These are phyloP conservation scores for Combretum micranthum DNA, from an alignment of 345 rosid genomes.

Conservation along the genomic window DNA sequence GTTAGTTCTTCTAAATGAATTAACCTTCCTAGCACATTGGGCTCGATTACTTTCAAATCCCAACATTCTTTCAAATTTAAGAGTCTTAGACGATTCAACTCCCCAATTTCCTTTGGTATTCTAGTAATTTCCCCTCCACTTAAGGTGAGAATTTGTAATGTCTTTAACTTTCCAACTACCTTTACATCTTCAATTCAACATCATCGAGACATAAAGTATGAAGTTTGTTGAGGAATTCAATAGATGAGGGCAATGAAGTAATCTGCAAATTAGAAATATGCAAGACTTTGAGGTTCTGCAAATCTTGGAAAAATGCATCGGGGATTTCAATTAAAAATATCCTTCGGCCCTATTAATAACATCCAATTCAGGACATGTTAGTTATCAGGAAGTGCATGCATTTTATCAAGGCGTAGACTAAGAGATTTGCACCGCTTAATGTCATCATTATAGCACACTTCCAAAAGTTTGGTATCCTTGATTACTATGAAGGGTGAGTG, in stretches of 20 bases:
- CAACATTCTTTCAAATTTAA: conserved; percentile 11
- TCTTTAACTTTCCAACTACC: conserved; percentile 7
- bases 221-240: conserved; percentile 4
- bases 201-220: conserved; percentile 13
- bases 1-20: conserved; percentile 20
- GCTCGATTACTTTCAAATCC: conserved; percentile 8
- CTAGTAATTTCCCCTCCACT: not conserved
- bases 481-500: not conserved
- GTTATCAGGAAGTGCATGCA: not conserved
- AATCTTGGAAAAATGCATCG: conserved; percentile 2
- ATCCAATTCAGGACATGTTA: conserved; percentile 10
- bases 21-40: conserved; percentile 10
- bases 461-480: not conserved
- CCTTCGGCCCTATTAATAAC: accelerated
- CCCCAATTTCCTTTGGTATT: conserved; percentile 18
- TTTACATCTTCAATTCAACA: conserved; percentile 6
- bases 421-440: conserved; percentile 2
- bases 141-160: conserved; percentile 15
- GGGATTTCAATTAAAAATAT: not conserved
- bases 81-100: conserved; percentile 12
- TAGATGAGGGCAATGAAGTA: conserved; percentile 4
- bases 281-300: conserved; percentile 18
- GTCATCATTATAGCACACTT: not conserved
- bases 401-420: not conserved
- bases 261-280: conserved; percentile 1